These are phyloP conservation scores for Aotearoamyces nothofagi DNA, from an alignment of 2,329 filamentous ascomycete species.

Conservation along the genomic window DNA sequence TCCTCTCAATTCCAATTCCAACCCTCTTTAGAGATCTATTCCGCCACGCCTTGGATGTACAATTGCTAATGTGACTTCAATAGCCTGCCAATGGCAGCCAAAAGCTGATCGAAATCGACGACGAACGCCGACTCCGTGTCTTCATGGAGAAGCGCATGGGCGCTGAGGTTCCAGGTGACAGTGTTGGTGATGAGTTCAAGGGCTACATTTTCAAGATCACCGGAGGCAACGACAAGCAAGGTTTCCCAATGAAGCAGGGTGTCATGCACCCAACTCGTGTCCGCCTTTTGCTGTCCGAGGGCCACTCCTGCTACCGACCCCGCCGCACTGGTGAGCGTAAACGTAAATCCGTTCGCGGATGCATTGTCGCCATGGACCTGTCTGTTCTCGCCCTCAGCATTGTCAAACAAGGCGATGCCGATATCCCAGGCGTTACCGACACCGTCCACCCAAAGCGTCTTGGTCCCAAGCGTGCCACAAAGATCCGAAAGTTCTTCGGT, in stretches of 20 bases:
- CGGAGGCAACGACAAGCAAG: conserved; percentile 99
- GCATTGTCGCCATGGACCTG: conserved; percentile 94
- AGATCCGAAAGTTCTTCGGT: conserved; percentile 99
- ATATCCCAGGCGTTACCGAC: conserved; percentile 94
- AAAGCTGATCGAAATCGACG: conserved; percentile 97
- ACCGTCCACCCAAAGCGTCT: conserved; percentile 97
- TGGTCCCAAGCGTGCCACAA: conserved; percentile 98
- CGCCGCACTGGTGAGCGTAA: conserved; percentile 97
- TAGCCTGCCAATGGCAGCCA: conserved; percentile 99
- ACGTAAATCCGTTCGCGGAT: conserved; percentile 97
- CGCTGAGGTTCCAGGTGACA: conserved; percentile 83
- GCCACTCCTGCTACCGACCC: conserved; percentile 98
- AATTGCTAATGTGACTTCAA: too few species aligned
- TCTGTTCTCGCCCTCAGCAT: conserved; percentile 87
- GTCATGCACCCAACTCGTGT: conserved; percentile 98
- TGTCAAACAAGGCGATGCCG: conserved; percentile 93
- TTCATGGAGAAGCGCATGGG: conserved; percentile 99
- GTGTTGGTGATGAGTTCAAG: conserved; percentile 98
- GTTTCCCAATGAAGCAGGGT: conserved; percentile 99
- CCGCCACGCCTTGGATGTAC: conserved; percentile 18
- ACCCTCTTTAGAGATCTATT: too few species aligned
- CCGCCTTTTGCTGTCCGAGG: conserved; percentile 85
- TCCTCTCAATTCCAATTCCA: conserved; percentile 19
- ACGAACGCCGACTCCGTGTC: conserved; percentile 97
- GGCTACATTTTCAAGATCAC: conserved; percentile 99